phyloP scores from a whole-genome alignment of 139 green algal genomes.

The Micractinium conductrix region DNA sequence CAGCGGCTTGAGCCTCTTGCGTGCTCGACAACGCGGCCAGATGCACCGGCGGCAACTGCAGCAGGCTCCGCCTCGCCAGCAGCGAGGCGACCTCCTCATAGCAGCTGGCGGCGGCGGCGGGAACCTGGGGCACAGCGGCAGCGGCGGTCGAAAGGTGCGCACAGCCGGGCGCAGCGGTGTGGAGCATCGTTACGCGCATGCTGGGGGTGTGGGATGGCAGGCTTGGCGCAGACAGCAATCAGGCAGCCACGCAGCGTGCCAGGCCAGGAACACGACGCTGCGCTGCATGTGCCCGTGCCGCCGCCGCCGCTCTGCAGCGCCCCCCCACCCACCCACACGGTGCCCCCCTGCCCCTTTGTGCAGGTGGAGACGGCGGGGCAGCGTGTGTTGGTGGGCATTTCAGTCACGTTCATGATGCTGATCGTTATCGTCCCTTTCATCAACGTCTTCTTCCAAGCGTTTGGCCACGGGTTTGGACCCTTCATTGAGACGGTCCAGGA shows the following conservation, averaged over 20 bases:
- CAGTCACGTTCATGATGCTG: conserved; percentile 70
- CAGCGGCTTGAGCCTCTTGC: not conserved
- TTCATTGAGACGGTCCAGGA: conserved; percentile 80
- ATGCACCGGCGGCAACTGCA: not conserved
- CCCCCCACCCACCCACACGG: not conserved
- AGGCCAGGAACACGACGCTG: too few relatives aligned
- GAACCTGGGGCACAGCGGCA: too few relatives aligned
- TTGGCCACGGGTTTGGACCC: conserved; percentile 72
- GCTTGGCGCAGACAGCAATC: too few relatives aligned
- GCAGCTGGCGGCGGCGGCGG: conserved; percentile 25
- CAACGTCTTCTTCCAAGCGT: conserved; percentile 89
- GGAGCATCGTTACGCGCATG: not conserved
- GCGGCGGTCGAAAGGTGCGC: too few relatives aligned
- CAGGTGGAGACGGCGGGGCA: conserved; percentile 64
- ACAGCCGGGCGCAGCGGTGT: too few relatives aligned
- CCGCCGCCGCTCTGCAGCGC: not conserved
- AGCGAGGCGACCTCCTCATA: conserved; percentile 19
- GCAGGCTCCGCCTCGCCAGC: not conserved
- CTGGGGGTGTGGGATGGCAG: too few relatives aligned
- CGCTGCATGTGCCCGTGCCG: too few relatives aligned
- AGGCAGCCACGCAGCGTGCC: too few relatives aligned
- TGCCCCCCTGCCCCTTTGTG: not conserved
- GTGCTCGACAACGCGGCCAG: not conserved
- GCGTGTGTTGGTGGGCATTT: conserved; percentile 59
- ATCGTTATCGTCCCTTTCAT: conserved; percentile 80